phyloP scores from a whole-genome alignment of 176 grass and related monocot species.

The Avena insularis region DNA sequence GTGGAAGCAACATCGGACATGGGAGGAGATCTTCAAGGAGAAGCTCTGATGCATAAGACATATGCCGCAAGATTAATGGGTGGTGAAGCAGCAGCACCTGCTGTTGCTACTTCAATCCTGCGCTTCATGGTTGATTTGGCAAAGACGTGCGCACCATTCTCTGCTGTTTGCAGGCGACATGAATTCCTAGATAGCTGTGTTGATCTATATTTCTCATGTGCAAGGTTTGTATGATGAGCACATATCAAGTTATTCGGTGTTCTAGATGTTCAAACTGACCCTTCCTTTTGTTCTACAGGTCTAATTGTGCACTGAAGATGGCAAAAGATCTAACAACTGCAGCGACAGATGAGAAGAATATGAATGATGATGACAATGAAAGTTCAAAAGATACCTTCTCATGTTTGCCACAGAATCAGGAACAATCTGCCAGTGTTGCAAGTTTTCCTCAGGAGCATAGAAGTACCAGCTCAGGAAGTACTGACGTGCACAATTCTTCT shows the following conservation, averaged over 20 bases:
- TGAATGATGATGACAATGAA: slow-evolving; percentile 72
- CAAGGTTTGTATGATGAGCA: slow-evolving; percentile 69
- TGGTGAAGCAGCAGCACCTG: slow-evolving; percentile 92
- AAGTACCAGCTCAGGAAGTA: slow-evolving; percentile 88
- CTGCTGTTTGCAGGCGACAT: slow-evolving; percentile 76
- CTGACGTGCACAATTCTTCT: slow-evolving; percentile 51
- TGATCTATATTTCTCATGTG: slow-evolving; percentile 98
- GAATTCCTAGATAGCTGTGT: slow-evolving; percentile 95
- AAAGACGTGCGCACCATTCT: slow-evolving; percentile 91
- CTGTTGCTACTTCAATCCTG: slow-evolving; percentile 89
- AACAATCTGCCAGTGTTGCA: slow-evolving; percentile 67
- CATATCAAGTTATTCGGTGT: slow-evolving; percentile 16
- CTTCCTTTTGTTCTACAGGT: slow-evolving; percentile 62
- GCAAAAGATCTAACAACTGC: slow-evolving; percentile 79
- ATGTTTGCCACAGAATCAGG: slow-evolving; percentile 76
- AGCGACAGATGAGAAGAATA: slow-evolving; percentile 70
- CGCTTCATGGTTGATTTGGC: slow-evolving; percentile 96
- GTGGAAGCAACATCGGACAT: slow-evolving; percentile 76
- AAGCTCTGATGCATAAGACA: slow-evolving; percentile 98
- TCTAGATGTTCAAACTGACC: slow-evolving; percentile 47
- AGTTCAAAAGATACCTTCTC: slow-evolving; percentile 83
- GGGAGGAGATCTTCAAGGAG: slow-evolving; percentile 90
- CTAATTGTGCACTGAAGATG: slow-evolving; percentile 93
- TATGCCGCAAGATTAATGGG: slow-evolving; percentile 98
- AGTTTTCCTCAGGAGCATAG: slow-evolving; percentile 90